A percentile compares a stretch with the other conserved stretches of the same genome.
These are phyloP conservation scores for Cyberlindnera euphorbiae DNA, from an alignment of 805 yeast genomes.

Conservation along the genomic window DNA sequence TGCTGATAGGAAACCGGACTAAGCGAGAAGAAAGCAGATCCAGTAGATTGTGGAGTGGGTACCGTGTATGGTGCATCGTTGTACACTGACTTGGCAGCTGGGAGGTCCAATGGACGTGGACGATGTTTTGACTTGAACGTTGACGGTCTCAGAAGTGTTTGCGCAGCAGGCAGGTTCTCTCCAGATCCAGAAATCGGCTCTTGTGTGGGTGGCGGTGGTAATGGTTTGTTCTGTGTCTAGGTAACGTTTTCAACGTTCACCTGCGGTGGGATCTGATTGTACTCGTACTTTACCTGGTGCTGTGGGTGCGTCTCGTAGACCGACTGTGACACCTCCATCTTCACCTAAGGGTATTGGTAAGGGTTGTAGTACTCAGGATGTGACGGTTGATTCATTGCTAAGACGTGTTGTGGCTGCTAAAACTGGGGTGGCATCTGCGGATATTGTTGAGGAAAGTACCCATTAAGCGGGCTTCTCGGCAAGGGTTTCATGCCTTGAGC, in stretches of 20 bases:
- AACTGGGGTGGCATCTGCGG: conserved; percentile 2
- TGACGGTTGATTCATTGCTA: not conserved
- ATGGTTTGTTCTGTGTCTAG: not conserved
- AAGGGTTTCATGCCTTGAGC: conserved; percentile 4
- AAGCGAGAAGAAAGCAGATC: conserved; percentile 13
- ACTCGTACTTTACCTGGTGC: too few relatives aligned
- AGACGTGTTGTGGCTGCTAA: conserved; percentile 2
- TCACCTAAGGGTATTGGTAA: not conserved
- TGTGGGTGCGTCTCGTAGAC: too few relatives aligned
- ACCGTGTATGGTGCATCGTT: conserved; percentile 21
- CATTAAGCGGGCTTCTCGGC: conserved; percentile 5
- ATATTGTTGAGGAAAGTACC: conserved; percentile 1
- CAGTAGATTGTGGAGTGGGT: conserved; percentile 22
- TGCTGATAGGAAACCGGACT: conserved; percentile 18
- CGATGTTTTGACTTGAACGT: conserved; percentile 26
- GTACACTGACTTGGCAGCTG: conserved; percentile 10
- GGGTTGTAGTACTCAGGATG: conserved; percentile 1
- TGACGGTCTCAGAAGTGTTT: conserved; percentile 19
- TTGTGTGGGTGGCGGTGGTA: conserved; percentile 4
- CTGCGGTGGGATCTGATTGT: too few relatives aligned
- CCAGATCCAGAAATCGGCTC: conserved; percentile 4
- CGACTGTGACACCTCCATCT: too few relatives aligned
- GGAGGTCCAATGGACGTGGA: conserved; percentile 23
- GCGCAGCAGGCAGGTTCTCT: conserved; percentile 12
- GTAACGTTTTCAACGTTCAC: too few relatives aligned